Evolutionary conservation across 2,329 filamentous ascomycete species (phyloP), one percentile per base, ranked within the genome.

Genomic region (Pseudocercospora ulei): DNA sequence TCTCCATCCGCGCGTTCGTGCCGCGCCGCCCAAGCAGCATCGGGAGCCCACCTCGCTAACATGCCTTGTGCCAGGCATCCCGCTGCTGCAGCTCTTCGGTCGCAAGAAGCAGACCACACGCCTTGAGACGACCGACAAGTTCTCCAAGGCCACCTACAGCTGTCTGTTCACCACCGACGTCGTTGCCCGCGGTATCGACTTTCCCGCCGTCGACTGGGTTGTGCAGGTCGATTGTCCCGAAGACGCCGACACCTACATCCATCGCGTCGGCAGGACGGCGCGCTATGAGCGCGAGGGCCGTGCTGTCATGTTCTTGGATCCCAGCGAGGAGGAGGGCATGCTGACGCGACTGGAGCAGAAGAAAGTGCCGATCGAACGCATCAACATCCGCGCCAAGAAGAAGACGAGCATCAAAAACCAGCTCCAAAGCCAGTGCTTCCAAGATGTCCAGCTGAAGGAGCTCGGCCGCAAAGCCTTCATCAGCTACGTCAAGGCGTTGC

Each of bases 161-260:
- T 95, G 90, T 57, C 71, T 98, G 0, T 94, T 98, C 58, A 85
- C 90, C 1, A 98, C 90, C 0, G 90, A 98, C 57, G 85, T 98
- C 4, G 86, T 92, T 3, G 90, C 90, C 0, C 75, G 90, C 61
- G 90, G 90, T 48, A 73, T 98, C 7, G 90, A 98, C 61, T 96
- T 98, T 57, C 90, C 90, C 0, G 80, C 86, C 2, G 90, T 98
- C 0, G 90, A 98, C 60, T 98, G 90, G 82, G 90, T 98, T 3
- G 85, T 98, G n/a, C 90, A 98, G 59, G 73, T 84, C n/a, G 90
- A 98, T 60, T 93, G 84, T 50, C 90, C 90, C 0, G 90, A 98
- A 61, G 88, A 98, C 60, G 82, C 83, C 3, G 90, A 96, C 56
- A 98, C 90, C 0, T 98, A 98, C 56, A 96, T 98, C 51, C 90